Conservation (phyloP, 768 basidiomycete genomes). For the Aureoboletus auriporus region DNA sequence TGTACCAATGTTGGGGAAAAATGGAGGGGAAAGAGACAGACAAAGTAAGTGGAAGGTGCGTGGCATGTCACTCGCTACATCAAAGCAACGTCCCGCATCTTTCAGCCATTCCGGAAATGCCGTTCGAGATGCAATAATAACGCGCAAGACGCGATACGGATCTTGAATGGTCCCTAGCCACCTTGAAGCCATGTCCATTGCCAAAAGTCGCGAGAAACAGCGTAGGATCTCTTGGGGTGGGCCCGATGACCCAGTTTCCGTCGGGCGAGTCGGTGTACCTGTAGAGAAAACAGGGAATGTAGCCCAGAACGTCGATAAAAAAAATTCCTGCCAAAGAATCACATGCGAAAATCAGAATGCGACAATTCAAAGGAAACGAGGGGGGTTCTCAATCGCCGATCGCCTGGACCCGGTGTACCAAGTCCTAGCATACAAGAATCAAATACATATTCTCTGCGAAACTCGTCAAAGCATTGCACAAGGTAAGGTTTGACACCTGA, state of each 20-base stretch:
- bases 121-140: too few species aligned
- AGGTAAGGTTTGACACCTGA: too few species aligned
- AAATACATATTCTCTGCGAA: too few species aligned
- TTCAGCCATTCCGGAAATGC: too few species aligned
- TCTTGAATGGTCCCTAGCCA: slow-evolving; percentile 14
- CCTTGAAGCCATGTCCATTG: slow-evolving; percentile 88
- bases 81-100: too few species aligned
- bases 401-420: too few species aligned
- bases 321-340: neutral
- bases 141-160: neutral
- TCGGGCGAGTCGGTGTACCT: slow-evolving; percentile 92
- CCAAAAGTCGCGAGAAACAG: slow-evolving; percentile 84
- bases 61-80: neutral
- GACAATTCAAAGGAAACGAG: neutral
- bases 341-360: neutral
- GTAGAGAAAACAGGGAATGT: neutral
- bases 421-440: too few species aligned
- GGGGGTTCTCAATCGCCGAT: slow-evolving; percentile 9
- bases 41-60: neutral
- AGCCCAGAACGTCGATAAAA: neutral
- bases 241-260: slow-evolving; percentile 87
- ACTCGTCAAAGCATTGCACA: too few species aligned
- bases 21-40: slow-evolving; percentile 40
- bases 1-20: slow-evolving; percentile 84
- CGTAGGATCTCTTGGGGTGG: slow-evolving; percentile 51